Percentiles rank a stretch among this genome's conserved stretches.
Conservation (phyloP, 2,329 filamentous ascomycete genomes). For the Dactylellina leptospora region DNA sequence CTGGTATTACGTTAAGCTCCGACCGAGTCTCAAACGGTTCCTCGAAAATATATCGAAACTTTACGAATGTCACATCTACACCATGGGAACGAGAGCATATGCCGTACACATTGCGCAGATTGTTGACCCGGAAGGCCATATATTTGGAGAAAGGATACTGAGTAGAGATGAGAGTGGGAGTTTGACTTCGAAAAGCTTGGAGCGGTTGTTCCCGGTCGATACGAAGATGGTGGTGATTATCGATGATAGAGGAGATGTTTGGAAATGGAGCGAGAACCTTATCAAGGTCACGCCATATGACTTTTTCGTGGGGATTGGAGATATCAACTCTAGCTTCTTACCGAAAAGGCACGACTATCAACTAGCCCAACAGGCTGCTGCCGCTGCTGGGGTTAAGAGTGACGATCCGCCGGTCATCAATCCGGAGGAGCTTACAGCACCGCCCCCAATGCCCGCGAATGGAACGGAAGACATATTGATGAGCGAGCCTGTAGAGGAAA, state of each 20-base stretch:
- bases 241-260: conserved; percentile 94
- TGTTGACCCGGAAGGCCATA: conserved; percentile 85
- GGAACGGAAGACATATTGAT: conserved; percentile 53
- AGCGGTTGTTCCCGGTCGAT: conserved; percentile 91
- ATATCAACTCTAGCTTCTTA: conserved; percentile 97
- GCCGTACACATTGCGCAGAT: conserved; percentile 90
- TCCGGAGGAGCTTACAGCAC: conserved; percentile 53
- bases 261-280: conserved; percentile 90
- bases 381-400: conserved; percentile 7
- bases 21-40: conserved; percentile 84
- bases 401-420: conserved; percentile 52
- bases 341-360: conserved; percentile 73
- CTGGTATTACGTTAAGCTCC: conserved; percentile 98
- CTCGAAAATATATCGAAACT: conserved; percentile 77
- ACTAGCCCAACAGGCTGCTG: conserved; percentile 48
- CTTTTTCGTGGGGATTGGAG: conserved; percentile 96
- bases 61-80: conserved; percentile 98
- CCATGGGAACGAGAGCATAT: conserved; percentile 98
- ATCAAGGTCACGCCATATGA: conserved; percentile 96
- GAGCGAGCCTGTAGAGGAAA: conserved; percentile 53
- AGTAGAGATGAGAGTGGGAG: conserved; percentile 97
- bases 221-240: conserved; percentile 99
- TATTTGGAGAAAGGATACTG: conserved; percentile 93
- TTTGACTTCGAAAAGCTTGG: conserved; percentile 86
- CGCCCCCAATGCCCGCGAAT: conserved; percentile 37